Percentiles rank a stretch among this genome's conserved stretches.
These are phyloP conservation scores for Globisporangium ultimum DNA, from an alignment of 352 stramenopile species.

Conservation along the genomic window DNA sequence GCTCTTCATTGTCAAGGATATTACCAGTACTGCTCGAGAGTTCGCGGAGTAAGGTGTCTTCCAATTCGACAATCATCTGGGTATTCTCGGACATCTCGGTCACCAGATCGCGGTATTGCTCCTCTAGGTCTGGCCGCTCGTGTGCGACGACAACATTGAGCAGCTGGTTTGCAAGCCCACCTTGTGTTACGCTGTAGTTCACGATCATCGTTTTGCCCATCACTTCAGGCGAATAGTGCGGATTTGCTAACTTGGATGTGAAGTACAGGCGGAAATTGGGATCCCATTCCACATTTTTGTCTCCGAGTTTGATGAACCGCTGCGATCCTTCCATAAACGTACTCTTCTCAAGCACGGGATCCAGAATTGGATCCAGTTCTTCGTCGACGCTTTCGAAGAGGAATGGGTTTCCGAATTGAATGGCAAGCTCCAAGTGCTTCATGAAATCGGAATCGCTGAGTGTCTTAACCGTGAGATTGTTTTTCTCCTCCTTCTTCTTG, in stretches of 20 bases:
- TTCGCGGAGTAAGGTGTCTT: conserved; percentile 91
- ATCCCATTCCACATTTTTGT: conserved; percentile 95
- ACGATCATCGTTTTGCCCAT: conserved; percentile 97
- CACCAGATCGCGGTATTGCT: conserved; percentile 91
- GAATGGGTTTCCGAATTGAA: conserved; percentile 95
- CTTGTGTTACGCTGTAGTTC: conserved; percentile 94
- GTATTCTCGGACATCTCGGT: conserved; percentile 93
- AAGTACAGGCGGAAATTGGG: conserved; percentile 93
- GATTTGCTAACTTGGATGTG: conserved; percentile 93
- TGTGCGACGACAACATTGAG: conserved; percentile 93
- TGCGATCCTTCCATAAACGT: conserved; percentile 90
- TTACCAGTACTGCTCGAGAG: conserved; percentile 89
- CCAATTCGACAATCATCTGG: conserved; percentile 90
- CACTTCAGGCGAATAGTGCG: conserved; percentile 93
- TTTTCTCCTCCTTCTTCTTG: conserved; percentile 93
- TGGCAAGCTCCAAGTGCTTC: conserved; percentile 93
- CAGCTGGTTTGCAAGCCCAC: conserved; percentile 91
- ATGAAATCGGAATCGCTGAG: conserved; percentile 94
- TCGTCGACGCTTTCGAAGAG: conserved; percentile 95
- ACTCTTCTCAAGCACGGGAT: conserved; percentile 93
- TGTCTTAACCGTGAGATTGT: conserved; percentile 92
- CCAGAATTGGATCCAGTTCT: conserved; percentile 93
- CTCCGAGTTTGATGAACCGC: conserved; percentile 90
- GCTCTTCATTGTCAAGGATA: conserved; percentile 94
- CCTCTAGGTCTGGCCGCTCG: conserved; percentile 91